Base-by-base conservation (phyloP, 2,329 filamentous ascomycete species). In the Phialophora chinensis region DNA sequence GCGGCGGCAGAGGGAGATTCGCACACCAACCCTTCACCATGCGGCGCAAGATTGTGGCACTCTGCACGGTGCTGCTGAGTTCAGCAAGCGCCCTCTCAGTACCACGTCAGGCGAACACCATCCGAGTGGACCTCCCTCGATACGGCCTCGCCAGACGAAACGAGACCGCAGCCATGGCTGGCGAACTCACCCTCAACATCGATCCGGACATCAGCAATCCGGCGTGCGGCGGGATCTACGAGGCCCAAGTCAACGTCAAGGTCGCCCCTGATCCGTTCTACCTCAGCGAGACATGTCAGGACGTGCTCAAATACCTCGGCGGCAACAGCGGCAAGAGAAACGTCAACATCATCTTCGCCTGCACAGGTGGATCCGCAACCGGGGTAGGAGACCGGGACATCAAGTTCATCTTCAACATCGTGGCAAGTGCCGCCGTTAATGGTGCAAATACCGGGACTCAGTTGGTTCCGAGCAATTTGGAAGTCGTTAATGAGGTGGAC, bases 171-270 rank as follows among this genome's bases (percentile, higher is more conserved):
- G 29, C 29, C 29, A 55, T 31, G 27, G 29, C 53, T 5, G 53
- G 53, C 53, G 25, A 31, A 29, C 53, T 55, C 17, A 33, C 56
- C 29, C 66, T 60, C 31, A 71, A 70, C 71, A 33, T 69, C 58
- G 72, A 78, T 59, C 77, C 75, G 20, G 70, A 72, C 23, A 71
- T 76, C 31, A 76, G 78, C 53, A 66, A 66, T 29, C 64, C 67
- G 1, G 29, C 44, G 23, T 69, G 67, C 44, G 62, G 67, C 27
- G 63, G 67, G 7, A 61, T 65, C 11, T 66, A 65, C 31, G 47
- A 54, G 42, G 67, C 67, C 33, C 66, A 66, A 53, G 58, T 69
- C 64, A 69, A 65, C 25, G 62, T 69, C 20, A 29, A 66, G 50
- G 55, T 12, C 11, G 53, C 60, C 47, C 64, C 67, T 1, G 64